These are phyloP conservation scores for Blakeslea trispora DNA, from an alignment of 371 early-diverging fungal genomes.

Conservation along the genomic window DNA sequence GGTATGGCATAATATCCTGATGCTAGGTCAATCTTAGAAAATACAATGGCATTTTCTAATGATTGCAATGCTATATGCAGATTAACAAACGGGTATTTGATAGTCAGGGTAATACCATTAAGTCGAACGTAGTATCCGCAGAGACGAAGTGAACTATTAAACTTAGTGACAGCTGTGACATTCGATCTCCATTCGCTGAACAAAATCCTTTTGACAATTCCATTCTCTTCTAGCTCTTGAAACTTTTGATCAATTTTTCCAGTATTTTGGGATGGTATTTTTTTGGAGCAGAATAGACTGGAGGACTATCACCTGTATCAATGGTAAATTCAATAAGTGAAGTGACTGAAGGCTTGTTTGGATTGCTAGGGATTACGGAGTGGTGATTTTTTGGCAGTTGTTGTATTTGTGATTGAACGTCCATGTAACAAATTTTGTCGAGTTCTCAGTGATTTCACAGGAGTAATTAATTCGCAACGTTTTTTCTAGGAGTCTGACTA, in stretches of 20 bases:
- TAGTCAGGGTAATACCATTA: constrained; percentile 1
- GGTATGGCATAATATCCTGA: constrained; percentile 12
- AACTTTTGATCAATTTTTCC: constrained; percentile 2
- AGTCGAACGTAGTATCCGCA: constrained; percentile 6
- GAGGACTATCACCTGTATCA: constrained; percentile 12
- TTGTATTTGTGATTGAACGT: neutral
- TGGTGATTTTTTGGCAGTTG: neutral
- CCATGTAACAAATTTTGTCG: neutral
- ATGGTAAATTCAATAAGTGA: constrained; percentile 5
- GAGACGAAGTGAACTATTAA: constrained; percentile 4
- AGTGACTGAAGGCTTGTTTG: constrained; percentile 4
- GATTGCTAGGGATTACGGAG: neutral
- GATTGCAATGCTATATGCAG: constrained; percentile 7
- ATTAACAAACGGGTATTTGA: constrained; percentile 6
- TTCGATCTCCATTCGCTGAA: constrained; percentile 6
- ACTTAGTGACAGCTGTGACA: constrained; percentile 1
- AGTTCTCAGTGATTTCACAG: neutral
- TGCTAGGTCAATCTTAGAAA: constrained; percentile 7
- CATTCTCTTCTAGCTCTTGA: neutral
- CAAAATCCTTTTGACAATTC: neutral
- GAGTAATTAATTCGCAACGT: neutral
- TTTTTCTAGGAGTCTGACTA: neutral
- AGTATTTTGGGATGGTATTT: constrained; percentile 1
- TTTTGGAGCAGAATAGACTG: constrained; percentile 3
- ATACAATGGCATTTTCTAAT: constrained; percentile 3